These are phyloP conservation scores for Candida ovalis DNA, from an alignment of 805 yeast genomes.

Conservation along the genomic window DNA sequence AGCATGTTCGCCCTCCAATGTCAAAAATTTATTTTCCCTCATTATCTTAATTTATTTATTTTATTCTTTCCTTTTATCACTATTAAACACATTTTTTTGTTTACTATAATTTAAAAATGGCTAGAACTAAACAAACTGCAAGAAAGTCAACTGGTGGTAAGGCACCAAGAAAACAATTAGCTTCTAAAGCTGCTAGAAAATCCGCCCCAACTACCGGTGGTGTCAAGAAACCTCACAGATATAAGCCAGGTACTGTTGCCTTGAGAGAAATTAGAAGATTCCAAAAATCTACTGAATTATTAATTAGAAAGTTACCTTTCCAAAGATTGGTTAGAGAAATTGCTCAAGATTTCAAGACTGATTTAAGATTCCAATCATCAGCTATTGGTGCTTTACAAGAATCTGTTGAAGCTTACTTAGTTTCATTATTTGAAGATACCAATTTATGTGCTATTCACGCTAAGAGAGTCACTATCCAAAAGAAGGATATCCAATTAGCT, in stretches of 20 bases:
- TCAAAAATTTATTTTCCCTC: background rate
- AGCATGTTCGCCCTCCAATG: background rate
- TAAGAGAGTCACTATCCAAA: constrained; percentile 97
- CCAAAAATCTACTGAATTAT: constrained; percentile 92
- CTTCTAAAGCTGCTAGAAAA: constrained; percentile 90
- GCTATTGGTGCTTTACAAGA: constrained; percentile 98
- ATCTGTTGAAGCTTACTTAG: constrained; percentile 97
- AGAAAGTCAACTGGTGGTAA: constrained; percentile 96
- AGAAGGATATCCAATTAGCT: constrained; percentile 97
- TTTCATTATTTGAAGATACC: constrained; percentile 94
- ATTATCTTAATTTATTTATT: background rate
- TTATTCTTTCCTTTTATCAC: background rate
- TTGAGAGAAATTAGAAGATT: constrained; percentile 96
- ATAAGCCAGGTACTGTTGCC: constrained; percentile 96
- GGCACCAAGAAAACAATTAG: constrained; percentile 92
- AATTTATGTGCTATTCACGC: constrained; percentile 99
- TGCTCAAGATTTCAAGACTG: constrained; percentile 91
- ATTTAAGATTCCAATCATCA: constrained; percentile 93
- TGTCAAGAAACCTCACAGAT: constrained; percentile 94
- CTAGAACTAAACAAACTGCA: constrained; percentile 92
- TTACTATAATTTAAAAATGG: constrained; percentile 43
- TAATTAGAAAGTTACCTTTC: constrained; percentile 95
- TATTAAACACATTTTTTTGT: background rate
- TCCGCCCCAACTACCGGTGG: constrained; percentile 91
- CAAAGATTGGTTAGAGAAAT: constrained; percentile 96